Evolutionary conservation across 2,329 filamentous ascomycete genomes (phyloP).

Genomic region (Thielaviopsis musarum): DNA sequence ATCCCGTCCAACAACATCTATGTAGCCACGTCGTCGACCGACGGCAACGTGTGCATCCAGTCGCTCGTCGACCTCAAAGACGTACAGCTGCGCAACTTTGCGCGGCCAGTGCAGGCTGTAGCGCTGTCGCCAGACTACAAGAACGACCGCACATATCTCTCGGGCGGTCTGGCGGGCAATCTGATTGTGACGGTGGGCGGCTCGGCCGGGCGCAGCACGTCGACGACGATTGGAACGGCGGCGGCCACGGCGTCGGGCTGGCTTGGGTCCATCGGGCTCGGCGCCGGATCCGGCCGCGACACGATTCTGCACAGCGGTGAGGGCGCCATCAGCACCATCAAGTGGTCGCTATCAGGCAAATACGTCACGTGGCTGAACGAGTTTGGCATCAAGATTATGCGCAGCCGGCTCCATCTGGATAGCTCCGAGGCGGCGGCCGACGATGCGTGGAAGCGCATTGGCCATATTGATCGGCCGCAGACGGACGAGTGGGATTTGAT

Average conservation of each 20-base stretch:
- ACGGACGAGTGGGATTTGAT: conserved; percentile 87
- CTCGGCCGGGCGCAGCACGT: conserved; percentile 63
- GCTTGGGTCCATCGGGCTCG: conserved; percentile 76
- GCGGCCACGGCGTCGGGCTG: conserved; percentile 75
- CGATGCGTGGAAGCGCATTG: conserved; percentile 84
- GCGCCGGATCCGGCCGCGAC: conserved; percentile 64
- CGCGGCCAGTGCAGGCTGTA: conserved; percentile 78
- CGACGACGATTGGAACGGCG: conserved; percentile 71
- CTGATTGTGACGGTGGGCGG: conserved; percentile 76
- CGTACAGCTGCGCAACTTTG: conserved; percentile 83
- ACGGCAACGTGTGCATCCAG: conserved; percentile 86
- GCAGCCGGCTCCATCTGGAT: conserved; percentile 69
- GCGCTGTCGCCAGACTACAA: conserved; percentile 92
- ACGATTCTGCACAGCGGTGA: conserved; percentile 81
- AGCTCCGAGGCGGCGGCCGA: conserved; percentile 46
- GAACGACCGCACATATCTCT: conserved; percentile 74
- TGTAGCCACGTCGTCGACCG: conserved; percentile 83
- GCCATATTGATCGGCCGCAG: conserved; percentile 77
- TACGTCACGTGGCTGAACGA: conserved; percentile 95
- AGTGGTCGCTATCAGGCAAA: conserved; percentile 85
- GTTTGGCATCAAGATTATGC: conserved; percentile 95
- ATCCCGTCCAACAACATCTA: conserved; percentile 82
- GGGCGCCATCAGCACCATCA: conserved; percentile 76
- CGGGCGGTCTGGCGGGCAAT: conserved; percentile 75
- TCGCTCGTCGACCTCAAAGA: conserved; percentile 79